Evolutionary conservation across 1,284 basidiomycete genomes (phyloP), one percentile per base, ranked within the genome.

Genomic region (Lentinula novae-zelandiae): DNA sequence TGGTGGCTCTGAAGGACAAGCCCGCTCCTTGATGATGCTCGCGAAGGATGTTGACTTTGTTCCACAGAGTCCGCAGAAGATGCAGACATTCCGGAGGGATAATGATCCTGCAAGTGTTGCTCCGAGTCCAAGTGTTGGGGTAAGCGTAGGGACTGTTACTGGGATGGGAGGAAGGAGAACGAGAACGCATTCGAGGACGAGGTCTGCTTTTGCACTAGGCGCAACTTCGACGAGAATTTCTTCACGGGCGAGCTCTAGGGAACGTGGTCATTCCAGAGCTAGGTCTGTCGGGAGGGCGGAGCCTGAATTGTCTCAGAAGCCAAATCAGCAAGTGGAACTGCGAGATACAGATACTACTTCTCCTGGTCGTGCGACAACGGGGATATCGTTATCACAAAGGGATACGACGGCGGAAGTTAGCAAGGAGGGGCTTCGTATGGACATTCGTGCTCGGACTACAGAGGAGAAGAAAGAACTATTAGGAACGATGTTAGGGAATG

Each of bases 401-500:
- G n/a, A 22, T 3, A 27, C 27, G n/a, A n/a, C 20, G 10, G 39
- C 31, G 15, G 39, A n/a, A 5, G 12, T 20, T 15, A 38, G 38
- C 53, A 54, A 13, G 9, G 33, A 20, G n/a, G 34, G 20, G 12
- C 4, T 8, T 27, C n/a, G 38, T 38, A 54, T 54, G 53, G 38
- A 40, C 13, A 31, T 31, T 42, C 36, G 38, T 15, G 74, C 77
- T 60, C 80, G 83, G 66, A 89, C 86, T 27, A 93, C 87, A 38
- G 87, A 91, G 62, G 90, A 95, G 76, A 95, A 95, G 78, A 94
- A 91, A 74, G 84, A 86, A 70, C 73, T 92, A 48, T 70, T 95
- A 58, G 87, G 88, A 0, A 85, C 83, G 57, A 88, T 93, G 84
- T 72, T 95, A 53, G 93, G 92, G 1, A 95, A 95, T 69, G 92